phyloP scores from a whole-genome alignment of 1,284 basidiomycete genomes.

The Anthracocystis panici-leucophaei region DNA sequence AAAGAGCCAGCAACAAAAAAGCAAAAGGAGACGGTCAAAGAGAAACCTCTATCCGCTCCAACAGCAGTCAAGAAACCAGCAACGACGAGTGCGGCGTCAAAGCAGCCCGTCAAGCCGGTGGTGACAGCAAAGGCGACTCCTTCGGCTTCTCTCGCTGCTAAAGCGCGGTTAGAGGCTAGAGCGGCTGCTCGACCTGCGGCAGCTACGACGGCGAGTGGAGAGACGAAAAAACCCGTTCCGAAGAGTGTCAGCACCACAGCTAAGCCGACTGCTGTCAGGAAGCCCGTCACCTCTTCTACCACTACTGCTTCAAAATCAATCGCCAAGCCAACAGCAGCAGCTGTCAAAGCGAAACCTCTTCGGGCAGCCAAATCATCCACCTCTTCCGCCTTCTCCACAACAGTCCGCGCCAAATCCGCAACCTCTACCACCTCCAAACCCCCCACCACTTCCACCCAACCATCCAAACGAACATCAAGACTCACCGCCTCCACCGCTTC shows the following conservation, averaged over 20 bases:
- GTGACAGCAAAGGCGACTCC: slow-evolving; percentile 10
- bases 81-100: background rate
- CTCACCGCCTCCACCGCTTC: slow-evolving; percentile 39
- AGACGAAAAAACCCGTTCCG: background rate
- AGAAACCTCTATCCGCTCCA: background rate
- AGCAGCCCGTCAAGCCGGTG: slow-evolving; percentile 11
- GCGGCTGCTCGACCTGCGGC: background rate
- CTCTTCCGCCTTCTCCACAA: background rate
- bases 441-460: background rate
- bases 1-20: slow-evolving; percentile 1
- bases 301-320: background rate
- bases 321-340: slow-evolving; percentile 7
- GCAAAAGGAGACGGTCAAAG: background rate
- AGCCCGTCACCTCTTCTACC: slow-evolving; percentile 1
- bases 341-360: slow-evolving; percentile 5
- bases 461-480: slow-evolving; percentile 9
- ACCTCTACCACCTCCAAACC: background rate
- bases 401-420: slow-evolving; percentile 1
- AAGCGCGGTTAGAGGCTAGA: slow-evolving; percentile 23
- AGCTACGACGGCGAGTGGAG: background rate
- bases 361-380: background rate
- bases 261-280: background rate
- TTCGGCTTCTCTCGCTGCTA: slow-evolving; percentile 28
- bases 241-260: background rate
- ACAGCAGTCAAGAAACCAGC: slow-evolving; percentile 8